Evolutionary conservation across 1,284 basidiomycete genomes (phyloP).

Genomic region (Rhodotorula mucilaginosa): DNA sequence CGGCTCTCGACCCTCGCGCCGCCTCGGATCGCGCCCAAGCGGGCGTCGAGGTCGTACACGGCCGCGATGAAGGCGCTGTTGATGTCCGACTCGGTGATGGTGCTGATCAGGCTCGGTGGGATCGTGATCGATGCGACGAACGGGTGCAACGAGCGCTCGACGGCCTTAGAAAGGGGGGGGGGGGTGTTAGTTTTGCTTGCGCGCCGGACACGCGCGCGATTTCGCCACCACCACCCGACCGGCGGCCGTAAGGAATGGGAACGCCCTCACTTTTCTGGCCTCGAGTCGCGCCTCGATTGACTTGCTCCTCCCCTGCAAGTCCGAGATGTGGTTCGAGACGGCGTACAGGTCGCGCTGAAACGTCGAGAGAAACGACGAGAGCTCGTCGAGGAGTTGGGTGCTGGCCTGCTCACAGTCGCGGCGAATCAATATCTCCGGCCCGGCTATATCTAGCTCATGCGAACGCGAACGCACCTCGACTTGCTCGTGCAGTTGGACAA

Average conservation of each 20-base stretch:
- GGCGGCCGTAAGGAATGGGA: too few species aligned
- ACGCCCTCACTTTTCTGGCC: slow-evolving; percentile 67
- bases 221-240: too few species aligned
- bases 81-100: slow-evolving; percentile 76
- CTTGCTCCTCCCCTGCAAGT: slow-evolving; percentile 83
- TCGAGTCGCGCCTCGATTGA: slow-evolving; percentile 83
- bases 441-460: background rate
- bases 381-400: slow-evolving; percentile 71
- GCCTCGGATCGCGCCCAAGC: slow-evolving; percentile 65
- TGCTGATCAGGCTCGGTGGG: slow-evolving; percentile 71
- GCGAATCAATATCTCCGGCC: slow-evolving; percentile 1
- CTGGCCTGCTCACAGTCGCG: slow-evolving; percentile 56
- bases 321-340: slow-evolving; percentile 91
- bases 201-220: too few species aligned
- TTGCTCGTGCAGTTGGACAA: slow-evolving; percentile 77
- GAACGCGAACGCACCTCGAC: slow-evolving; percentile 56
- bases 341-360: slow-evolving; percentile 91
- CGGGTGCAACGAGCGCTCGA: slow-evolving; percentile 79
- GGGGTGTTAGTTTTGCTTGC: slow-evolving; percentile 6
- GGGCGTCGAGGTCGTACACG: slow-evolving; percentile 74
- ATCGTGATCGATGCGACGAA: slow-evolving; percentile 78
- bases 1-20: slow-evolving; percentile 79
- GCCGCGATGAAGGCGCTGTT: slow-evolving; percentile 67
- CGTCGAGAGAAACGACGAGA: slow-evolving; percentile 85
- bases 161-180: too few species aligned